Evolutionary conservation across 2,329 filamentous ascomycete species (phyloP).

Genomic region (Davidsoniella australis): DNA sequence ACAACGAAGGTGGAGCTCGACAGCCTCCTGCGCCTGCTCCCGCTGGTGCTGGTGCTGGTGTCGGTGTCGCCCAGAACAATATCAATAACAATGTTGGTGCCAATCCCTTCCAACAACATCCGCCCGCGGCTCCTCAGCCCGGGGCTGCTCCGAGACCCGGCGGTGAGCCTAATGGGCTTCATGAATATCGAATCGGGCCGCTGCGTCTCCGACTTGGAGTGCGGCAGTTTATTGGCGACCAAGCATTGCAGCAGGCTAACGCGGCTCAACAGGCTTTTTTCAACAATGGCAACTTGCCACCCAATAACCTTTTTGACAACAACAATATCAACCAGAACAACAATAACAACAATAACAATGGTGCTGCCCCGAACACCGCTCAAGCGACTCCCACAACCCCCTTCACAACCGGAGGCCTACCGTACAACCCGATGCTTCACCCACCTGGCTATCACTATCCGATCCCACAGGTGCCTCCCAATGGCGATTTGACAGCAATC

Average conservation of each 20-base stretch:
- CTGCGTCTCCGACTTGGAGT: slow-evolving; percentile 14
- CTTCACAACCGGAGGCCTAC: neutral
- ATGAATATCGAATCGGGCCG: slow-evolving; percentile 9
- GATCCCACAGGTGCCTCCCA: slow-evolving; percentile 1
- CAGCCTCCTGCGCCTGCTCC: slow-evolving; percentile 14
- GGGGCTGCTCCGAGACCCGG: neutral
- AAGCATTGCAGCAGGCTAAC: slow-evolving; percentile 11
- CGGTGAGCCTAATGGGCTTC: slow-evolving; percentile 3
- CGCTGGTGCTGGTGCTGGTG: slow-evolving; percentile 16
- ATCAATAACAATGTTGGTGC: slow-evolving; percentile 16
- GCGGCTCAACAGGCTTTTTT: slow-evolving; percentile 9
- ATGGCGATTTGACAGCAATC: slow-evolving; percentile 13
- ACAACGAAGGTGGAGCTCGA: slow-evolving; percentile 18
- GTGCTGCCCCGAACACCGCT: neutral
- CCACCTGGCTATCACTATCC: neutral
- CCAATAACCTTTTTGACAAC: slow-evolving; percentile 6
- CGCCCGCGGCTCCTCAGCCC: slow-evolving; percentile 1
- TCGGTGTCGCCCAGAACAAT: slow-evolving; percentile 16
- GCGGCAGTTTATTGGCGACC: slow-evolving; percentile 19
- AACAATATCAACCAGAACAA: neutral
- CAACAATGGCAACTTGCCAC: slow-evolving; percentile 6
- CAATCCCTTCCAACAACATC: slow-evolving; percentile 14
- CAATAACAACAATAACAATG: neutral
- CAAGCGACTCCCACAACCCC: neutral
- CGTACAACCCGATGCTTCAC: neutral